These are phyloP conservation scores for Aspergillus costaricaensis DNA, from an alignment of 2,329 filamentous ascomycete species.

Conservation along the genomic window DNA sequence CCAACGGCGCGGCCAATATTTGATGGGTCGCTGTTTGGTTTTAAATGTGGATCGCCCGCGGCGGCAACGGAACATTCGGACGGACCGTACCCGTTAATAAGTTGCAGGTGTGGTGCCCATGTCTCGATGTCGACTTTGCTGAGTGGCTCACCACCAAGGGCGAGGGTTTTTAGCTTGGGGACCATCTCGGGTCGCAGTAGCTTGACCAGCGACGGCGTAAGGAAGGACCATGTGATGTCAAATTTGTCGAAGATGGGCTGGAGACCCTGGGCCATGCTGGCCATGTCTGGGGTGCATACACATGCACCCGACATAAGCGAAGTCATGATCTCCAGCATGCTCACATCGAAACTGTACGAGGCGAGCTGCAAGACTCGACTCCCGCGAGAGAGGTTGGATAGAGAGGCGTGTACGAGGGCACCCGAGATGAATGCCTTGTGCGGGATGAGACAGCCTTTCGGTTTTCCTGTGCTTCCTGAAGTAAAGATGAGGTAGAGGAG, in stretches of 20 bases:
- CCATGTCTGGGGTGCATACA: background rate
- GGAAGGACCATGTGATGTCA: background rate
- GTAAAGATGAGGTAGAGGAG: slow-evolving; percentile 7
- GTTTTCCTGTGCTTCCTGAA: slow-evolving; percentile 6
- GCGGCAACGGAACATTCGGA: slow-evolving; percentile 10
- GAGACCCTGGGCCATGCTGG: background rate
- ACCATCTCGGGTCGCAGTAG: slow-evolving; percentile 3
- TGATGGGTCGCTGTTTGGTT: background rate
- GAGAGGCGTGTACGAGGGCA: background rate
- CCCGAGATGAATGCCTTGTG: background rate
- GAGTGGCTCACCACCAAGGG: slow-evolving; percentile 10
- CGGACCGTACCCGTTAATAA: slow-evolving; percentile 11
- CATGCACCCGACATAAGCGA: background rate
- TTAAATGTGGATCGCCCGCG: background rate
- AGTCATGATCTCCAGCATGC: background rate
- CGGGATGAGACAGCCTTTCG: slow-evolving; percentile 8
- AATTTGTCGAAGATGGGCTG: background rate
- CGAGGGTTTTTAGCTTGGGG: slow-evolving; percentile 6
- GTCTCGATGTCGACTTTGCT: background rate
- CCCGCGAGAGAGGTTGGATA: background rate
- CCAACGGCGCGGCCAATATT: slow-evolving; percentile 9
- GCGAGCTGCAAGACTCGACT: background rate
- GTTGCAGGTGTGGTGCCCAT: slow-evolving; percentile 1
- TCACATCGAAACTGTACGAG: background rate
- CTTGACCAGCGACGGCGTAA: slow-evolving; percentile 3